Percentiles rank a stretch among this genome's conserved stretches.
Conservation (phyloP, 306 rosid species). For the Trifolium repens region DNA sequence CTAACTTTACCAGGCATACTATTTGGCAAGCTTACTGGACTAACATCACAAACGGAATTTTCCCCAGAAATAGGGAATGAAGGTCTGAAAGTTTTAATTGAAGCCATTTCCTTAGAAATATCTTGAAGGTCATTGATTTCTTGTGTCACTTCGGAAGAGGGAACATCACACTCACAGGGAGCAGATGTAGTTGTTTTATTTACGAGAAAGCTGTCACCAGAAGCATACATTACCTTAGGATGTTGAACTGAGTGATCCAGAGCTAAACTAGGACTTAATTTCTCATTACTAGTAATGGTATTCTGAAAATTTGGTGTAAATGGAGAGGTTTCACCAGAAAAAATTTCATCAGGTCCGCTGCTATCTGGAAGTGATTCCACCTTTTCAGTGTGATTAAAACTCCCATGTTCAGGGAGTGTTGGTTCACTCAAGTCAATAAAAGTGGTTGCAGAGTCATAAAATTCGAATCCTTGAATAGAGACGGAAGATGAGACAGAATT, state of each 20-base stretch:
- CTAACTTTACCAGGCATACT: slow-evolving; percentile 39
- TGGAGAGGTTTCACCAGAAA: slow-evolving; percentile 32
- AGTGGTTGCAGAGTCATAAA: slow-evolving; percentile 71
- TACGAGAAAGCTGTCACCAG: slow-evolving; percentile 24
- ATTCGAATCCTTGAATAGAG: slow-evolving; percentile 76
- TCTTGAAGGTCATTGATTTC: slow-evolving; percentile 45
- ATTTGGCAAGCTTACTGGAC: slow-evolving; percentile 46
- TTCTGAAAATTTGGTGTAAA: slow-evolving; percentile 19
- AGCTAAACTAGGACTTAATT: slow-evolving; percentile 37
- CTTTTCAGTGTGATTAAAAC: slow-evolving; percentile 46
- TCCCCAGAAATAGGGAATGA: slow-evolving; percentile 46
- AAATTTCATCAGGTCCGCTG: slow-evolving; percentile 48
- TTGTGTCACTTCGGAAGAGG: slow-evolving; percentile 47
- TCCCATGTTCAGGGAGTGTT: slow-evolving; percentile 45
- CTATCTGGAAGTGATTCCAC: slow-evolving; percentile 45
- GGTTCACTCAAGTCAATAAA: slow-evolving; percentile 61
- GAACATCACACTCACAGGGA: slow-evolving; percentile 38
- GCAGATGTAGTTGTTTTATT: slow-evolving; percentile 29
- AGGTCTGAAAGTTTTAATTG: slow-evolving; percentile 45
- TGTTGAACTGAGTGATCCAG: slow-evolving; percentile 16
- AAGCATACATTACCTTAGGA: slow-evolving; percentile 1
- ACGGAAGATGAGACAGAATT: slow-evolving; percentile 73
- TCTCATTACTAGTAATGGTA: slow-evolving; percentile 35
- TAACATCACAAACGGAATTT: slow-evolving; percentile 45
- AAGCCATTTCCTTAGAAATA: slow-evolving; percentile 42